Percentiles rank a stretch among this genome's conserved stretches.
Evolutionary conservation across 2,329 filamentous ascomycete species (phyloP).

Genomic region (Alternaria ethzedia): DNA sequence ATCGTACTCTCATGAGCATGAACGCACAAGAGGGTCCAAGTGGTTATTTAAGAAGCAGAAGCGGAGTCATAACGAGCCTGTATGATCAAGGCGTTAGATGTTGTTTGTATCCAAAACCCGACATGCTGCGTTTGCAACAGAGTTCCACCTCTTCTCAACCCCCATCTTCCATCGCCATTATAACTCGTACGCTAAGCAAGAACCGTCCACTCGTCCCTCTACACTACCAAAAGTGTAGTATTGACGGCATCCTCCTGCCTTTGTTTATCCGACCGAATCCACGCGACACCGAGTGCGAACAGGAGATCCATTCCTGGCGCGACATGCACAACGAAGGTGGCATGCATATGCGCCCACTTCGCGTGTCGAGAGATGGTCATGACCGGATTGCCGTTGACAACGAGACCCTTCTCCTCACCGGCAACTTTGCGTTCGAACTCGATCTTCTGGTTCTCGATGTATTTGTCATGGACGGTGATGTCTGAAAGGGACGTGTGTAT

Average conservation of each 20-base stretch:
- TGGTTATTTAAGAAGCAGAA: not conserved
- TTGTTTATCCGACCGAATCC: slow-evolving; percentile 22
- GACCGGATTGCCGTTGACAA: slow-evolving; percentile 17
- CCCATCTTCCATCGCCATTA: not conserved
- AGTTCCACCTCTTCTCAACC: not conserved
- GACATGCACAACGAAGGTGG: slow-evolving; percentile 18
- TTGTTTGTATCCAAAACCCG: not conserved
- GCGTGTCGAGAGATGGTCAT: slow-evolving; percentile 17
- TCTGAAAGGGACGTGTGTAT: not conserved
- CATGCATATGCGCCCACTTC: slow-evolving; percentile 10
- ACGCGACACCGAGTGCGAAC: slow-evolving; percentile 23
- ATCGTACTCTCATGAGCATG: slow-evolving; percentile 4
- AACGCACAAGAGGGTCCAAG: not conserved
- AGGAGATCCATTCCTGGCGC: slow-evolving; percentile 32
- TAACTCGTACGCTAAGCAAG: not conserved
- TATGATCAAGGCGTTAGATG: not conserved
- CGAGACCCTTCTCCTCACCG: slow-evolving; percentile 22
- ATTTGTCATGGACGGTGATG: slow-evolving; percentile 10
- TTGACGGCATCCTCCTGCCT: slow-evolving; percentile 17
- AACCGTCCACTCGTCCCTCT: not conserved
- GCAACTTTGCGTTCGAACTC: slow-evolving; percentile 22
- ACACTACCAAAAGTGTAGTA: not conserved
- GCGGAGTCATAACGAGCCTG: not conserved
- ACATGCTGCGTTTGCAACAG: not conserved
- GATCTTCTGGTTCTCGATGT: not conserved